phyloP scores from a whole-genome alignment of 2,329 filamentous ascomycete genomes.

The Truncatella angustata region DNA sequence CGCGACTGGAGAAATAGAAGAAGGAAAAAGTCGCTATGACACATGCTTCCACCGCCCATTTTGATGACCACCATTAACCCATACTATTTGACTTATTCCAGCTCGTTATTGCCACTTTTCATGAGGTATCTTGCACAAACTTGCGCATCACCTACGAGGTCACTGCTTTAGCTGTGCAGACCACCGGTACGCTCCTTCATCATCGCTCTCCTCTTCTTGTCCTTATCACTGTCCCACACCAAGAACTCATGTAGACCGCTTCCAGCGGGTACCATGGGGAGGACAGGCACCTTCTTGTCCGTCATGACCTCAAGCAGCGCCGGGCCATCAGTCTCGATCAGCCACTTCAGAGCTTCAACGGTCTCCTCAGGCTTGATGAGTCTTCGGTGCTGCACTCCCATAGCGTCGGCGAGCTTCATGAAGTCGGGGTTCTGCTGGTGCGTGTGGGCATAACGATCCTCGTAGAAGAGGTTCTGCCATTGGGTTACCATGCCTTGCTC shows the following conservation, averaged over 20 bases:
- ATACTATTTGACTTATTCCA: background rate
- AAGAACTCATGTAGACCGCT: conserved; percentile 90
- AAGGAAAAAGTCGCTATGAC: background rate
- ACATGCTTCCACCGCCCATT: background rate
- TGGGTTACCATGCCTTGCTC: conserved; percentile 99
- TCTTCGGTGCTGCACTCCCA: conserved; percentile 77
- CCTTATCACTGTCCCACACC: conserved; percentile 66
- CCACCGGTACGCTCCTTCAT: conserved; percentile 46
- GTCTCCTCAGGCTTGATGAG: conserved; percentile 75
- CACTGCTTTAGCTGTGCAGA: conserved; percentile 30
- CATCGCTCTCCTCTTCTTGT: conserved; percentile 13
- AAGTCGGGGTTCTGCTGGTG: conserved; percentile 97
- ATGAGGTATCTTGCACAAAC: background rate
- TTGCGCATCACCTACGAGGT: background rate
- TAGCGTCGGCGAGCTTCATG: conserved; percentile 86
- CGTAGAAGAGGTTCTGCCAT: conserved; percentile 97
- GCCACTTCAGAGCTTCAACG: conserved; percentile 76
- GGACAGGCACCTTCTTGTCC: conserved; percentile 89
- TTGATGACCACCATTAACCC: background rate
- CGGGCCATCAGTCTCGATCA: conserved; percentile 87
- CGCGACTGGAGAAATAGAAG: no score
- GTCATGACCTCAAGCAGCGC: conserved; percentile 89
- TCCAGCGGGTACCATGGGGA: conserved; percentile 94
- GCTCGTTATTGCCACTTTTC: background rate
- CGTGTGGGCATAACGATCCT: conserved; percentile 88